Evolutionary conservation across 169 alveolate genomes (phyloP), one percentile per base, ranked within the genome.

Genomic region (Plasmodium billcollinsi): DNA sequence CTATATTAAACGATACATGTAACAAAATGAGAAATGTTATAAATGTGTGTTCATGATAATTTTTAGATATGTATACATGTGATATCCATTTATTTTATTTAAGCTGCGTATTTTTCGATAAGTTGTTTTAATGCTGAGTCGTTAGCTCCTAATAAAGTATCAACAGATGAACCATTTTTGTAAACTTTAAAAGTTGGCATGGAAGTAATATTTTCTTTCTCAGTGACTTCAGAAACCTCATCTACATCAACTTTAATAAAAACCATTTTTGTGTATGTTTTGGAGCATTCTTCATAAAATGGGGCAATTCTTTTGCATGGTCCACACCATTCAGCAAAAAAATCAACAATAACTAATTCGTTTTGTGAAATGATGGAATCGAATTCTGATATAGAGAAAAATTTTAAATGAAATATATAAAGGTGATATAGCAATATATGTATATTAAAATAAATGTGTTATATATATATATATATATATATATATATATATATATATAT

Each of bases 251-350:
- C 95, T 92, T 94, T 94, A 58, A 94, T 62, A 73, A 94, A 94
- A 15, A 39, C 47, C 45, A 72, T 85, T 8, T 78, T 72, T 15
- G 95, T 92, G 88, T 88, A 92, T 49, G 91, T 93, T 70, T 75
- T 76, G 47, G 95, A 69, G 50, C 93, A 67, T 50, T 65, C 95
- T 45, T 95, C 97, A 80, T 93, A 95, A 89, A 94, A 93, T 7
- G 97, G 97, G 14, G 97, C 97, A 58, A 96, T 96, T 58, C 95
- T 96, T 91, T 94, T 94, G 88, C 97, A 95, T 15, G 97, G 97
- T 15, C 96, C 98, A 91, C 99, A 97, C 99, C 99, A 98, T n/a
- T 98, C 98, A 15, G 99, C 99, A 89, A 94, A 98, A 88, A 98
- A 98, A 88, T 97, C 98, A 9, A 97, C 99, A 94, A 98, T 94